Percentiles rank a stretch among this genome's conserved stretches.
phyloP scores from a whole-genome alignment of 306 rosid species.

The Gleditsia sinensis region DNA sequence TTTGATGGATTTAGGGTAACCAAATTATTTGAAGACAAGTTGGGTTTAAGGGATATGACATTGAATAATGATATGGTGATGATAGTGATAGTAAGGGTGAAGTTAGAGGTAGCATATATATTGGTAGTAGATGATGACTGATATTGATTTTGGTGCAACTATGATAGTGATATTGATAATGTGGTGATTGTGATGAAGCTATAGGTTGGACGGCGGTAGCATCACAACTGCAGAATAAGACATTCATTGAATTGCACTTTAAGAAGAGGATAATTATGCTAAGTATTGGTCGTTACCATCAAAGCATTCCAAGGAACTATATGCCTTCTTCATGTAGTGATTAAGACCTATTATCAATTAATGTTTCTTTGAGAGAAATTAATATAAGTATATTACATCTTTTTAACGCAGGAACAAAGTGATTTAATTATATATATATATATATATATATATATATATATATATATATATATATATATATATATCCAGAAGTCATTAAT shows the following conservation, averaged over 20 bases:
- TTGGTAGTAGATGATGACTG: neutral
- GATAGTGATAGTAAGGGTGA: neutral
- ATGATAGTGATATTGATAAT: constrained; percentile 36
- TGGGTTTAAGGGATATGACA: neutral
- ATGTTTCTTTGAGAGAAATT: no score
- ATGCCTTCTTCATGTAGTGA: no score
- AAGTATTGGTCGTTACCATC: constrained; percentile 25
- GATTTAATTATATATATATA: no score
- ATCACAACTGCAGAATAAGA: constrained; percentile 35
- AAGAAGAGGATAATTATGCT: constrained; percentile 6
- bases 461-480: no score
- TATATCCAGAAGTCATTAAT: no score
- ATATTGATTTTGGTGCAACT: neutral
- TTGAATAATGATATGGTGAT: neutral
- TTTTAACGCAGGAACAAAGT: no score
- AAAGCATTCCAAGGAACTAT: no score
- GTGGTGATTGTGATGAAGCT: constrained; percentile 34
- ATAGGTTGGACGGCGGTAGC: constrained; percentile 25
- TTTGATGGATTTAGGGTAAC: neutral
- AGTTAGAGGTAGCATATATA: neutral
- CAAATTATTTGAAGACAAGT: neutral
- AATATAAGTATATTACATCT: no score
- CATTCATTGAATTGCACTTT: constrained; percentile 26
- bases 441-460: no score
- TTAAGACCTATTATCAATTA: no score